phyloP scores from a whole-genome alignment of 495 filamentous ascomycete genomes.

The Trichoderma virens region DNA sequence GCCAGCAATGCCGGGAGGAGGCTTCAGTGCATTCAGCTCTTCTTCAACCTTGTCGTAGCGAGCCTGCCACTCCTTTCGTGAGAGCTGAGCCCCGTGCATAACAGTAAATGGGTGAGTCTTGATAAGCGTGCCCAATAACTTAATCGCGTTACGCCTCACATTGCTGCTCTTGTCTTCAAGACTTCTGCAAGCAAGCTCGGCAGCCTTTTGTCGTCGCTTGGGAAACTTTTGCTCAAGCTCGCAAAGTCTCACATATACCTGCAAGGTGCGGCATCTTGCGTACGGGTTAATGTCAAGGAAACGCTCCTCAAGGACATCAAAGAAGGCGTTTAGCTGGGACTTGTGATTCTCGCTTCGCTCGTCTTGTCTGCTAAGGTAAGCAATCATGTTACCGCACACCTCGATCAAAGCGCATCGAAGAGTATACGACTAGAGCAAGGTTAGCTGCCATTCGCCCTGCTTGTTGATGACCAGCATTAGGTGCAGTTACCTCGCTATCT shows the following conservation, averaged over 20 bases:
- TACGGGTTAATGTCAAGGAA: slow-evolving; percentile 98
- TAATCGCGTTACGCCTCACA: slow-evolving; percentile 90
- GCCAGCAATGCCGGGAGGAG: slow-evolving; percentile 68
- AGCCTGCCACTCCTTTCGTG: slow-evolving; percentile 73
- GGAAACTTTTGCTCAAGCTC: slow-evolving; percentile 92
- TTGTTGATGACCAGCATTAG: not conserved
- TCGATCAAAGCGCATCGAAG: slow-evolving; percentile 91
- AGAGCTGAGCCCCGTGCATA: slow-evolving; percentile 82
- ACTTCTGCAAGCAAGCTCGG: slow-evolving; percentile 78
- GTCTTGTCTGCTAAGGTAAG: slow-evolving; percentile 82
- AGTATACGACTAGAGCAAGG: slow-evolving; percentile 67
- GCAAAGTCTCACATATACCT: slow-evolving; percentile 87
- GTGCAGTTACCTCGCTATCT: slow-evolving; percentile 70
- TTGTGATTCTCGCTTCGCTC: slow-evolving; percentile 87
- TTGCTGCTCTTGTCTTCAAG: slow-evolving; percentile 98
- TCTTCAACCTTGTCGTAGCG: slow-evolving; percentile 71
- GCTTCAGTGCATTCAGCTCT: slow-evolving; percentile 74
- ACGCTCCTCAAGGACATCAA: slow-evolving; percentile 90
- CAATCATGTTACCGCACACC: slow-evolving; percentile 95
- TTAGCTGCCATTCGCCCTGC: not conserved
- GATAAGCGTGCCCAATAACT: slow-evolving; percentile 76
- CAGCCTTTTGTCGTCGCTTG: slow-evolving; percentile 77
- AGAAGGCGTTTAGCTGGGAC: slow-evolving; percentile 90
- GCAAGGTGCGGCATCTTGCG: slow-evolving; percentile 83
- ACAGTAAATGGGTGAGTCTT: slow-evolving; percentile 89